A percentile compares a stretch with the other conserved stretches of the same genome.
These are phyloP conservation scores for Candolleomyces aberdarensis DNA, from an alignment of 768 basidiomycete species.

Conservation along the genomic window DNA sequence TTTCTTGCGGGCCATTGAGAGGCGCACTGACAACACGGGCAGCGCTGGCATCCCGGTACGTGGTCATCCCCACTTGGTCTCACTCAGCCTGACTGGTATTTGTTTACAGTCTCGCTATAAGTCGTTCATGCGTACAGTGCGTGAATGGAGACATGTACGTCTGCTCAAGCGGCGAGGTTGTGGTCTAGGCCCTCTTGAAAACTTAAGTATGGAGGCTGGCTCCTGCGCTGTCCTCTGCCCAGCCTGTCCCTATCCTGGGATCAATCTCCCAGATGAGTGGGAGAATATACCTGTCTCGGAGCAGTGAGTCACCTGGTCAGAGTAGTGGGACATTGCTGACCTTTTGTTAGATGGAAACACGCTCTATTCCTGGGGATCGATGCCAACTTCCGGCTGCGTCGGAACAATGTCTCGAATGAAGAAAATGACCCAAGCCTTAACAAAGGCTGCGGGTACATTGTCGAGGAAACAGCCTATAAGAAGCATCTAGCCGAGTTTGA, in stretches of 20 bases:
- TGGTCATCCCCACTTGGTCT: background rate
- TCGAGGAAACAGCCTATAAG: constrained; percentile 18
- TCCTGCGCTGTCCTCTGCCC: constrained; percentile 19
- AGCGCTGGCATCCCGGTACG: too few species aligned
- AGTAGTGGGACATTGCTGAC: constrained; percentile 6
- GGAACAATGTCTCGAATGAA: constrained; percentile 19
- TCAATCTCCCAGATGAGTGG: constrained; percentile 18
- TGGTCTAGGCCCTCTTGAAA: constrained; percentile 8
- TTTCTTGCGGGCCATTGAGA: background rate
- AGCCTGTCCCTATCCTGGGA: constrained; percentile 18
- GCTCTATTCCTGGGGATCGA: constrained; percentile 26
- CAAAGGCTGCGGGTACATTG: constrained; percentile 23
- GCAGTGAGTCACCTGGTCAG: background rate
- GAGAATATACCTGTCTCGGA: constrained; percentile 5
- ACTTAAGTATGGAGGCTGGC: constrained; percentile 11
- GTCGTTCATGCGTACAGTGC: constrained; percentile 15
- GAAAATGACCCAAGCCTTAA: constrained; percentile 24
- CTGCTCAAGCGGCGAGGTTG: constrained; percentile 15
- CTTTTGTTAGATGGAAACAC: constrained; percentile 22
- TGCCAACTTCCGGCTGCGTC: constrained; percentile 29
- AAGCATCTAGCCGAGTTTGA: constrained; percentile 13
- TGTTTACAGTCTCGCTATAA: constrained; percentile 15
- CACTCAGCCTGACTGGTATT: background rate
- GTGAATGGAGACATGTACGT: constrained; percentile 17
- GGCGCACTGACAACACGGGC: constrained; percentile 24